phyloP scores from a whole-genome alignment of 768 basidiomycete species.

The Terana coerulea region DNA sequence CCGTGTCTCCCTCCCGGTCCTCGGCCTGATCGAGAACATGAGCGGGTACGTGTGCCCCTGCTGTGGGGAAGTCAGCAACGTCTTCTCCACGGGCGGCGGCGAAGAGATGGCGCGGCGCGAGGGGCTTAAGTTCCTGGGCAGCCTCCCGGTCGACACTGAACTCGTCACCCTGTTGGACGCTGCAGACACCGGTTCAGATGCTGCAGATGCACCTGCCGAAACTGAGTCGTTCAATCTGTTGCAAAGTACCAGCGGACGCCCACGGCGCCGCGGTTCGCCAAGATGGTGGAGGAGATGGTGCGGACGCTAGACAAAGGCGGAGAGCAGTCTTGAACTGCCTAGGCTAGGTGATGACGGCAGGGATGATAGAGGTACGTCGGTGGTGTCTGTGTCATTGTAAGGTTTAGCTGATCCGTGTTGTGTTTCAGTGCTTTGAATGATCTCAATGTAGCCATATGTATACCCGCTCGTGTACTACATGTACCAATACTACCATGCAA shows the following conservation, averaged over 20 bases:
- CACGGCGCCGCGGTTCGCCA: slow-evolving; percentile 64
- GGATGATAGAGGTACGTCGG: not conserved
- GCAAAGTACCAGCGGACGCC: slow-evolving; percentile 61
- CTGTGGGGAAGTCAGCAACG: slow-evolving; percentile 91
- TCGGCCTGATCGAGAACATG: slow-evolving; percentile 98
- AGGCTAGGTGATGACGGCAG: not conserved
- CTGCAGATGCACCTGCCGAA: slow-evolving; percentile 19
- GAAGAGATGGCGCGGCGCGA: slow-evolving; percentile 81
- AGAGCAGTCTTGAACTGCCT: not conserved
- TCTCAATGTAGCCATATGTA: not conserved
- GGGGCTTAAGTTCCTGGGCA: slow-evolving; percentile 73
- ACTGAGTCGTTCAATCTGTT: slow-evolving; percentile 47
- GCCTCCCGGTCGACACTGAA: slow-evolving; percentile 90
- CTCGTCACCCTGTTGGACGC: slow-evolving; percentile 84
- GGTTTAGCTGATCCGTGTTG: not conserved
- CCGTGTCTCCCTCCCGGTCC: slow-evolving; percentile 80
- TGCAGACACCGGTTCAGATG: slow-evolving; percentile 36
- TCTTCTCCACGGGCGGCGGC: slow-evolving; percentile 94
- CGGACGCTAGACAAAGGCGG: slow-evolving; percentile 20
- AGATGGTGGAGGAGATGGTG: slow-evolving; percentile 48
- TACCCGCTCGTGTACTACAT: not conserved
- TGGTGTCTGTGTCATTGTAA: too few relatives aligned
- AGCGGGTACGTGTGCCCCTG: slow-evolving; percentile 97
- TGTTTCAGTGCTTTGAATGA: not conserved
- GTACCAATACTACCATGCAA: not conserved